Evolutionary conservation across 1,139 yeast species (phyloP), one percentile per base, ranked within the genome.

Genomic region (Yamadazyma diddensiae): DNA sequence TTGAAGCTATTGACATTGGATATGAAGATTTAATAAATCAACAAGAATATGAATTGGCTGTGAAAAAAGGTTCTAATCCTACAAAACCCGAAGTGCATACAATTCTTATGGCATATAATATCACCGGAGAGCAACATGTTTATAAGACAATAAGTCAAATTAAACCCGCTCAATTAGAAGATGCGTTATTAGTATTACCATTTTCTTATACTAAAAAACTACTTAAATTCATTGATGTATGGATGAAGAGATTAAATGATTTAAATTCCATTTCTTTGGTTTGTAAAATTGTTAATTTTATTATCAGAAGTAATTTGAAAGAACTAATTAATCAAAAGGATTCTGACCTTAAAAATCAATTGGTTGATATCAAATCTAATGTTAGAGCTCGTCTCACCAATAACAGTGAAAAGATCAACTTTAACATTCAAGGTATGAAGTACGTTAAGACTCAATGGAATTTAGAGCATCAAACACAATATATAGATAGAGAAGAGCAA

Each of bases 1-100:
- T 88, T 75, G 98, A 92, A 53, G 97, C 97, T 0, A 65, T 92
- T 29, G 97, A 92, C 44, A 67, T 90, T 42, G 95, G 95, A 2
- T 62, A 65, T 19, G 78, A 75, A 36, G 97, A 88, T 47, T 62
- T 86, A 26, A 79, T 75, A 26, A 76, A 76, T n/a, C 53, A 58
- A 19, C 76, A 70, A 35, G 72, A 69, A 32, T 80, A 82, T 49
- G 46, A 44, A 27, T 34, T 39, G 31, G 58, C 56, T 24, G 40
- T 62, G 34, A 50, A 46, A 50, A 71, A 73, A 48, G 57, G 42
- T 36, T 42, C 57, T 19, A 69, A 61, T 41, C 88, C 78, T 4
- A 53, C 62, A 6, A 69, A 70, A 39, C 94, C 94, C 2, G 70
- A 75, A 3, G 73, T 79, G 21, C 73, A 87, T 52, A 72, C 95